Evolutionary conservation across 208 protist genomes (phyloP).

Genomic region (Herpetomonas muscarum): DNA sequence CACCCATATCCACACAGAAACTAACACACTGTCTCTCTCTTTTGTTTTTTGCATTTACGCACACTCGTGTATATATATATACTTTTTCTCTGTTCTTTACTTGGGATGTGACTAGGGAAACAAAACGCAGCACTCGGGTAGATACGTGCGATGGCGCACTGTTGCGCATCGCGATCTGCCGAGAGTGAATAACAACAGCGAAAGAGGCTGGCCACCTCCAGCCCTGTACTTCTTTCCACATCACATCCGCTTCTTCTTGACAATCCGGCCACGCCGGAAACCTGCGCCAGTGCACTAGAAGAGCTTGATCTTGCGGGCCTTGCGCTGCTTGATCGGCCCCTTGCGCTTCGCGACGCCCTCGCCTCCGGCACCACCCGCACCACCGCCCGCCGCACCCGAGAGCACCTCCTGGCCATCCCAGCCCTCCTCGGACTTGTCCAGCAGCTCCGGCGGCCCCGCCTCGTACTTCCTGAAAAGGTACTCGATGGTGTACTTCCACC

Average conservation of each 20-base stretch:
- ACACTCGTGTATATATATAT: too few relatives aligned
- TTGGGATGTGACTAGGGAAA: too few relatives aligned
- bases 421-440: slow-evolving; percentile 55
- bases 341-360: slow-evolving; percentile 57
- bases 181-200: too few relatives aligned
- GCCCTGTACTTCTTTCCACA: too few relatives aligned
- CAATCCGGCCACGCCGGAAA: not conserved
- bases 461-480: slow-evolving; percentile 88
- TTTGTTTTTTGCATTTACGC: too few relatives aligned
- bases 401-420: slow-evolving; percentile 74
- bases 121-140: too few relatives aligned
- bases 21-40: too few relatives aligned
- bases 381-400: slow-evolving; percentile 17
- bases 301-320: slow-evolving; percentile 87
- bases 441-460: slow-evolving; percentile 72
- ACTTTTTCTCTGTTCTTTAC: too few relatives aligned
- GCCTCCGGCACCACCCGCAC: slow-evolving; percentile 16
- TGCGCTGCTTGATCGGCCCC: slow-evolving; percentile 81
- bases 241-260: not conserved
- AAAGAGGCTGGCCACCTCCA: too few relatives aligned
- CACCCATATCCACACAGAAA: too few relatives aligned
- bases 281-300: slow-evolving; percentile 34
- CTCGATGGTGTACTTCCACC: slow-evolving; percentile 89
- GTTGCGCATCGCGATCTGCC: too few relatives aligned
- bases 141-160: too few relatives aligned